Percentiles rank a stretch among this genome's conserved stretches.
Conservation (phyloP, 2,329 filamentous ascomycete species). For the Huntiella decipiens region DNA sequence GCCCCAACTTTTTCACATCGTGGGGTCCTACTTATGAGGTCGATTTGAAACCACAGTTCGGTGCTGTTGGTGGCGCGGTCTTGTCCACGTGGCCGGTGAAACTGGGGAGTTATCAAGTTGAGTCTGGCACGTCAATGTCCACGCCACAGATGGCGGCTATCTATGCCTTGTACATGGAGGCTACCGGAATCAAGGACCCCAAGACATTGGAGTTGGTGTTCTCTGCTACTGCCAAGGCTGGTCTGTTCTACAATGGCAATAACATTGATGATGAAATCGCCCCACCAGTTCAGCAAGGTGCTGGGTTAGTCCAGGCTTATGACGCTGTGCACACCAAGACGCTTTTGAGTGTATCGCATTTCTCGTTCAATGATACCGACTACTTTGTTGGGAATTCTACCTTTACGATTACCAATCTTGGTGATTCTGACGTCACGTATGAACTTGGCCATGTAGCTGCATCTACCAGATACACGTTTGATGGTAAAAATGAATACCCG, state of each 20-base stretch:
- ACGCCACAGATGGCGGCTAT: constrained; percentile 11
- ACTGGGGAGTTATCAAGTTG: constrained; percentile 10
- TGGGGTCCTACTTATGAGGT: constrained; percentile 13
- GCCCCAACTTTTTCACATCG: constrained; percentile 14
- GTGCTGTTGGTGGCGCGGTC: constrained; percentile 13
- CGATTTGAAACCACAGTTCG: constrained; percentile 13
- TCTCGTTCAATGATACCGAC: constrained; percentile 27
- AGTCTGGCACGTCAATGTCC: constrained; percentile 13
- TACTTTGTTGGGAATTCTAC: constrained; percentile 14
- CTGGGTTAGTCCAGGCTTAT: constrained; percentile 24
- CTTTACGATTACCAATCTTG: constrained; percentile 24
- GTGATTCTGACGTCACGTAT: constrained; percentile 19
- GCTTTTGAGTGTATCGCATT: constrained; percentile 19
- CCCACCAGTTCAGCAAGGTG: constrained; percentile 30
- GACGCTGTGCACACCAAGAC: constrained; percentile 22
- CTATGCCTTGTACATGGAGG: constrained; percentile 18
- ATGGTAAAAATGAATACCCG: constrained; percentile 3
- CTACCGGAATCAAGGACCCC: constrained; percentile 25
- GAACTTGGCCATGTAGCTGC: constrained; percentile 20
- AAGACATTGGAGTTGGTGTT: constrained; percentile 24
- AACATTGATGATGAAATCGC: constrained; percentile 17
- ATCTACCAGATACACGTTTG: constrained; percentile 22
- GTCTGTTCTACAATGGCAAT: constrained; percentile 20
- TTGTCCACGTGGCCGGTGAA: constrained; percentile 12
- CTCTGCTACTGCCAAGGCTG: constrained; percentile 24